Base-by-base conservation (phyloP, 1,284 basidiomycete species). In the Anthracocystis setariae region DNA sequence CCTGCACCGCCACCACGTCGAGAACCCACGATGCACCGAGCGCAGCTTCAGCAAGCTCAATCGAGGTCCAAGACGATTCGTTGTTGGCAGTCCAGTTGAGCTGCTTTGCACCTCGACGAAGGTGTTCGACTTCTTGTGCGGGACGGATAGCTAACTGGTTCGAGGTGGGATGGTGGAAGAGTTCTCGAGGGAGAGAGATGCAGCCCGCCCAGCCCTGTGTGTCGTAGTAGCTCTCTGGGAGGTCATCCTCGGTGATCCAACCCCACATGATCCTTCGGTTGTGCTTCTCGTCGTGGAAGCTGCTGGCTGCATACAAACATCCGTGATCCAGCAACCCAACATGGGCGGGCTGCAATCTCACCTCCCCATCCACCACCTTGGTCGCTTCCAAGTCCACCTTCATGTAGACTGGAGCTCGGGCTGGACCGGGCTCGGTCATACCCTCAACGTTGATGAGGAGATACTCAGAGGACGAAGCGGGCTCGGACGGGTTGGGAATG, bases 191-290 rank as follows among this genome's bases (percentile, higher is more conserved):
- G 7, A 77, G 47, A 24, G 71, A 63, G 45, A 77, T 64, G 37
- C 62, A 46, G 4, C 76, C 76, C 0, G 70, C 55, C 76, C 76
- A 77, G 3, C 76, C 76, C 39, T 77, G 76, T 3, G 57, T 60
- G 20, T 76, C 37, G 59, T 70, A 70, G 38, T 72, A 65, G 21
- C 43, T 42, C 17, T 71, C 66, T 8, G 65, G 54, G 20, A 77
- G 43, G 38, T 76, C 74, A 39, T 77, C 76, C 20, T 77, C 76
- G 3, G 76, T 67, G 40, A 77, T 66, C 76, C 76, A 77, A 8
- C 73, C 70, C 75, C 75, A 77, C 57, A 77, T 66, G 45, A 77
- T 54, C 9, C 75, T 47, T 13, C 73, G 65, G 9, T 60, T 24
- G 25, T 48, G 54, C 46, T 51, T 45, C 12, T 58, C 42, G 39